Evolutionary conservation across 2,329 filamentous ascomycete species (phyloP).

Genomic region (Aspergillus sp.): DNA sequence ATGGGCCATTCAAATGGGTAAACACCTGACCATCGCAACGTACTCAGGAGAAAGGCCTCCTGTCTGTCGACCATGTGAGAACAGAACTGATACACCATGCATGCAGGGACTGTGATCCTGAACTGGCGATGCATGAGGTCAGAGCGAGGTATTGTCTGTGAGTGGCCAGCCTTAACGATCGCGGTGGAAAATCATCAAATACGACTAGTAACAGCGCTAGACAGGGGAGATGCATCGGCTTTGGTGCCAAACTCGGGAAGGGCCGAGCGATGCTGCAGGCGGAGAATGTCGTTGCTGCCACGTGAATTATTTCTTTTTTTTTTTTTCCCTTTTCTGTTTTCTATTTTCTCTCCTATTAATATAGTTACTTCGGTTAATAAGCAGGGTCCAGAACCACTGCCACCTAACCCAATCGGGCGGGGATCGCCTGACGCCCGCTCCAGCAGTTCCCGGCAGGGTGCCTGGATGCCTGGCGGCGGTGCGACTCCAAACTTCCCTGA

Average conservation of each 20-base stretch:
- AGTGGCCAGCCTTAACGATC: constrained; percentile 1
- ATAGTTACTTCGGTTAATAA: not conserved
- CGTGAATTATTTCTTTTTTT: constrained; percentile 17
- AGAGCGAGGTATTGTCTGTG: not conserved
- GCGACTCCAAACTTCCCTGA: constrained; percentile 7
- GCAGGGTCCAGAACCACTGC: constrained; percentile 19
- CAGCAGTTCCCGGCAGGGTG: constrained; percentile 22
- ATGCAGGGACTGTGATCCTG: not conserved
- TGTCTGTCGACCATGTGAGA: not conserved
- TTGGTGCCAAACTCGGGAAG: constrained; percentile 29
- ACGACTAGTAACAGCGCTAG: not conserved
- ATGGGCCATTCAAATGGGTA: not conserved
- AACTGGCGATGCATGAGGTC: not conserved
- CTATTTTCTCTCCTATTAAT: not conserved
- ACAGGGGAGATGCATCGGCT: constrained; percentile 23
- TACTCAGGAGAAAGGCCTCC: not conserved
- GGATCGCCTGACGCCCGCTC: constrained; percentile 19
- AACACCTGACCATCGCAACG: not conserved
- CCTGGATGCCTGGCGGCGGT: constrained; percentile 14
- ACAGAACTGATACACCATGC: not conserved
- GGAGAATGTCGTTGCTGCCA: constrained; percentile 20
- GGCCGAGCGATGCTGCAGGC: constrained; percentile 20
- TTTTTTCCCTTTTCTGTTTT: not conserved
- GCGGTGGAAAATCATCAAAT: not conserved
- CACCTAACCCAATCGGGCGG: not conserved